A percentile compares a stretch with the other conserved stretches of the same genome.
These are phyloP conservation scores for Inga oerstediana DNA, from an alignment of 306 rosid species.

Conservation along the genomic window DNA sequence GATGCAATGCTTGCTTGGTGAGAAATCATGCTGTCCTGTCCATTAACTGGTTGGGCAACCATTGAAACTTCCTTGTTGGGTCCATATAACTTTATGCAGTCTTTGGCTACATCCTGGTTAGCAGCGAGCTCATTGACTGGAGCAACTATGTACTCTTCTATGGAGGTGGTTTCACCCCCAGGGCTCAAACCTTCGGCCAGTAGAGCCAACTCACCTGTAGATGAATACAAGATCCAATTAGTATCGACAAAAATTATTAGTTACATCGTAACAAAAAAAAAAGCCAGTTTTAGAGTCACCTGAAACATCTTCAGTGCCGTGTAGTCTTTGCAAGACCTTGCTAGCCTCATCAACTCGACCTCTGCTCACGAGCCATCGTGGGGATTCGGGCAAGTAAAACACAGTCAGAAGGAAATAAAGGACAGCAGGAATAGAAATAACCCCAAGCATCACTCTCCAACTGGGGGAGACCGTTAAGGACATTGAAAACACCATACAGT, in stretches of 20 bases:
- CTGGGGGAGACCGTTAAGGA: slow-evolving; percentile 60
- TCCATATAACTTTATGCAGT: slow-evolving; percentile 76
- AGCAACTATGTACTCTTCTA: slow-evolving; percentile 92
- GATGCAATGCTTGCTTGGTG: slow-evolving; percentile 78
- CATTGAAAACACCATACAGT: slow-evolving; percentile 83
- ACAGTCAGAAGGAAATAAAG: slow-evolving; percentile 61
- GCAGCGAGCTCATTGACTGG: slow-evolving; percentile 65
- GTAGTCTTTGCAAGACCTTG: slow-evolving; percentile 71
- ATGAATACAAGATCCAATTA: slow-evolving; percentile 33
- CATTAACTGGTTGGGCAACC: slow-evolving; percentile 81
- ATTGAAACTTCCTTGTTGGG: slow-evolving; percentile 82
- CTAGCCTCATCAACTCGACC: slow-evolving; percentile 85
- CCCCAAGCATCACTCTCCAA: slow-evolving; percentile 93
- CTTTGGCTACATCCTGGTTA: slow-evolving; percentile 66
- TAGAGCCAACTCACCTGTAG: slow-evolving; percentile 90
- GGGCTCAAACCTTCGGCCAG: slow-evolving; percentile 93
- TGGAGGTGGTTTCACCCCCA: slow-evolving; percentile 77
- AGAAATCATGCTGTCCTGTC: slow-evolving; percentile 76
- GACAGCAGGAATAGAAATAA: slow-evolving; percentile 75
- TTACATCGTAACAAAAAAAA: background rate
- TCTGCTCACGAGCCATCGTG: slow-evolving; percentile 96
- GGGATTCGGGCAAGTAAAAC: slow-evolving; percentile 91
- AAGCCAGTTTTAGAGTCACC: slow-evolving; percentile 50
- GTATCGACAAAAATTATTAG: background rate
- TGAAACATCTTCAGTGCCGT: slow-evolving; percentile 80